phyloP scores from a whole-genome alignment of 164 flowering plant species.

The Warburgia ugandensis region DNA sequence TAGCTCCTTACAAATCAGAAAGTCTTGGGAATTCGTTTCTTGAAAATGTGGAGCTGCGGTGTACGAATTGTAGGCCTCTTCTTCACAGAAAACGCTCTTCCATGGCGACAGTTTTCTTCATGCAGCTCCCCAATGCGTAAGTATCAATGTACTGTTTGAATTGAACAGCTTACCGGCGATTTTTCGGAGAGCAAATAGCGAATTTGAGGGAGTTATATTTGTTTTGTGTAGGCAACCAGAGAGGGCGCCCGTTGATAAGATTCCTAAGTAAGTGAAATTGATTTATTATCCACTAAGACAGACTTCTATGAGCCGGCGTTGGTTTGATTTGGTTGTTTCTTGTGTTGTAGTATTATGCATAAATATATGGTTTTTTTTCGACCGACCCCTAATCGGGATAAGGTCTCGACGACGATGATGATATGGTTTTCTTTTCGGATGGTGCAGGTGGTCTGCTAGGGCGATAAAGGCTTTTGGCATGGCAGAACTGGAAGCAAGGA shows the following conservation, averaged over 20 bases:
- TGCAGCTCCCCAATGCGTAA: conserved; percentile 12
- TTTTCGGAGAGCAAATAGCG: too few relatives aligned
- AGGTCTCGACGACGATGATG: too few relatives aligned
- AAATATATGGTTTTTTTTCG: too few relatives aligned
- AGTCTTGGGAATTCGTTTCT: not conserved
- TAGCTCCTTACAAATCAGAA: not conserved
- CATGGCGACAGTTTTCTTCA: not conserved
- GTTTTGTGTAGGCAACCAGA: conserved; percentile 43
- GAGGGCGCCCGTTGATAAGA: conserved; percentile 27
- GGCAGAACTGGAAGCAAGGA: conserved; percentile 58
- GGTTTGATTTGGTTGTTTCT: too few relatives aligned
- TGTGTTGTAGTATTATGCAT: too few relatives aligned
- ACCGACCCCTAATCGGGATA: too few relatives aligned
- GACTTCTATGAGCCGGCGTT: not conserved
- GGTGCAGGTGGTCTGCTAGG: conserved; percentile 32
- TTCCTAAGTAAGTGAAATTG: conserved; percentile 40
- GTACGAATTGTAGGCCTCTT: not conserved
- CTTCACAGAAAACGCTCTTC: not conserved
- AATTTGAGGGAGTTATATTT: too few relatives aligned
- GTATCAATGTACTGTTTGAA: not conserved
- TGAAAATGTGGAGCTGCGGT: not conserved
- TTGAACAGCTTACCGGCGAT: not conserved
- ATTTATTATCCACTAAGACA: not conserved
- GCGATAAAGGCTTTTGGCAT: conserved; percentile 42
- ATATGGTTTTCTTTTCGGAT: not conserved